Evolutionary conservation across 2,329 filamentous ascomycete species (phyloP).

Genomic region (Paraconiothyrium brasiliense): DNA sequence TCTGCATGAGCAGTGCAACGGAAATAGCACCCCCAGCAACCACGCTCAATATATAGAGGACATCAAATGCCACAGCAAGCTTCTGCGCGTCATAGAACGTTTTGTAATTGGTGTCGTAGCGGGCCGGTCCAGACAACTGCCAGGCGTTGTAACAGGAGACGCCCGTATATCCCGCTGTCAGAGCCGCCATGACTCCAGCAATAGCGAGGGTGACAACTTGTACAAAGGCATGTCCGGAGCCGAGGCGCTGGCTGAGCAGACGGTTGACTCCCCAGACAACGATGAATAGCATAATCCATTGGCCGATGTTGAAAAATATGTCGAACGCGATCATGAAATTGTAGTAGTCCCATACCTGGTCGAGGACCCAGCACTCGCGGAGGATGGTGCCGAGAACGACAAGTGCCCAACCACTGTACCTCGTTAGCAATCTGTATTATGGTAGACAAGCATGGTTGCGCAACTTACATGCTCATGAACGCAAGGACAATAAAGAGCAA

Average conservation of each 20-base stretch:
- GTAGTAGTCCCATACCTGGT: constrained; percentile 7
- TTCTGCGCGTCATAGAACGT: background rate
- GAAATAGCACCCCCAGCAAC: constrained; percentile 25
- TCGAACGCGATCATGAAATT: constrained; percentile 25
- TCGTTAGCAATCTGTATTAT: constrained; percentile 14
- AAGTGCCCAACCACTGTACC: constrained; percentile 23
- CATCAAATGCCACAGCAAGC: constrained; percentile 24
- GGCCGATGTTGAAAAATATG: constrained; percentile 32
- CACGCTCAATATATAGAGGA: constrained; percentile 33
- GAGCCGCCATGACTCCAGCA: constrained; percentile 30
- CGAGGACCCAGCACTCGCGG: constrained; percentile 20
- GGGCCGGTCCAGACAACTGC: background rate
- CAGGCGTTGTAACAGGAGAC: constrained; percentile 28
- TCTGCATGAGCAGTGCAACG: constrained; percentile 22
- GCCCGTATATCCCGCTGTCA: constrained; percentile 25
- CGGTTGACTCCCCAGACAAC: constrained; percentile 37
- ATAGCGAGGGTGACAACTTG: constrained; percentile 25
- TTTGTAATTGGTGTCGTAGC: background rate
- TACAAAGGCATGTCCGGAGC: constrained; percentile 19
- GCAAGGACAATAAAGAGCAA: constrained; percentile 26
- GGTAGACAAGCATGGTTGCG: background rate
- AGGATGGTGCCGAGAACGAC: constrained; percentile 25
- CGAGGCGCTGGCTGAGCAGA: constrained; percentile 32
- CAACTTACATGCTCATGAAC: constrained; percentile 32
- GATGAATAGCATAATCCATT: constrained; percentile 35